Evolutionary conservation across 2,329 filamentous ascomycete species (phyloP).

Genomic region (Cadophora gregata): DNA sequence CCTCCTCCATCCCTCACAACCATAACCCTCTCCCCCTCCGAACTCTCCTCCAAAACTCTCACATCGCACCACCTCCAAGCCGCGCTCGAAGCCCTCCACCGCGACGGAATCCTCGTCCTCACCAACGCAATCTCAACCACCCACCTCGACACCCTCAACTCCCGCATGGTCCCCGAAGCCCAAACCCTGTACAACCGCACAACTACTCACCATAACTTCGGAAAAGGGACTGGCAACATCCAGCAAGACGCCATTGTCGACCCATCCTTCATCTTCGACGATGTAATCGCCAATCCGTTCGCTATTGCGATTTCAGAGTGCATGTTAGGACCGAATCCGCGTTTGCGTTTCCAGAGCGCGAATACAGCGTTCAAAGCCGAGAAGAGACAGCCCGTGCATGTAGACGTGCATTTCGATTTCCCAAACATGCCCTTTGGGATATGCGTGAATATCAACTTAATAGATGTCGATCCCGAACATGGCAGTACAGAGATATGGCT

Average conservation of each 20-base stretch:
- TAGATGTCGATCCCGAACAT: conserved; percentile 52
- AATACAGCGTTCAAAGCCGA: conserved; percentile 49
- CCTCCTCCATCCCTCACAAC: conserved; percentile 17
- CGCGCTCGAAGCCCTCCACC: conserved; percentile 87
- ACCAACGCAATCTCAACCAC: conserved; percentile 51
- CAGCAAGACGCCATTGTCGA: conserved; percentile 37
- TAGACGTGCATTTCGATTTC: conserved; percentile 54
- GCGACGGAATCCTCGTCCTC: conserved; percentile 77
- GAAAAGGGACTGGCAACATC: conserved; percentile 34
- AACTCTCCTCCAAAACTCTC: conserved; percentile 26
- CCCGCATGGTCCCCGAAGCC: conserved; percentile 54
- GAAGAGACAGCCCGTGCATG: conserved; percentile 49
- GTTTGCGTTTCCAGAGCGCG: conserved; percentile 47
- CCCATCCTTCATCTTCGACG: conserved; percentile 38
- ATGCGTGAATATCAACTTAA: conserved; percentile 54
- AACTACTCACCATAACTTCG: conserved; percentile 37
- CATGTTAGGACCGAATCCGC: conserved; percentile 48
- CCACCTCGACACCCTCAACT: conserved; percentile 59
- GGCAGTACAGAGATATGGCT: conserved; percentile 58
- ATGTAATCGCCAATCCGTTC: conserved; percentile 46
- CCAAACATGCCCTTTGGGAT: conserved; percentile 54
- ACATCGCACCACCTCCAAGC: conserved; percentile 67
- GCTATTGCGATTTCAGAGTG: conserved; percentile 45
- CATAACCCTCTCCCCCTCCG: conserved; percentile 28
- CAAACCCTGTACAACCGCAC: conserved; percentile 23